Conservation (phyloP, 495 filamentous ascomycete genomes). For the Rhypophila decipiens region DNA sequence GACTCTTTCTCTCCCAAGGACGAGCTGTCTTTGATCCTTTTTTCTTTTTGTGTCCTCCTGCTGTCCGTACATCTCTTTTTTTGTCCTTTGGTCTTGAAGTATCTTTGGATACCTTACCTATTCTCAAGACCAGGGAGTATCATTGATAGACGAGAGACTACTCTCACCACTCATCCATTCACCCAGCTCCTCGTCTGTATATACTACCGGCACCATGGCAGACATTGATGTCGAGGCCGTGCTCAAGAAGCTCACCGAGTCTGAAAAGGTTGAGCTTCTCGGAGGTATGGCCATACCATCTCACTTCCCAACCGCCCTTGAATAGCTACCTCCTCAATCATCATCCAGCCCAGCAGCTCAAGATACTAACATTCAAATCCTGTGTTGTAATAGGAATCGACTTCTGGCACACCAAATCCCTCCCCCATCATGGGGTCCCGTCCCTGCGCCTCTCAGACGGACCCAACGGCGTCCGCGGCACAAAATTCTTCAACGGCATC, state of each 20-base stretch:
- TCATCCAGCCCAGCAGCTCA: neutral
- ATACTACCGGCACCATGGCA: conserved; percentile 34
- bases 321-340: neutral
- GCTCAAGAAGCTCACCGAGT: conserved; percentile 53
- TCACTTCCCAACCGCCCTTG: too few species aligned
- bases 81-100: too few species aligned
- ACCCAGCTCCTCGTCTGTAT: neutral
- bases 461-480: conserved; percentile 69
- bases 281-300: conserved; percentile 41
- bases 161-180: neutral
- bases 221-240: conserved; percentile 57
- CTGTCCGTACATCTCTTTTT: too few species aligned
- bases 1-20: too few species aligned
- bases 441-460: conserved; percentile 64
- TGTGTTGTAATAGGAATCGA: conserved; percentile 40
- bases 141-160: too few species aligned
- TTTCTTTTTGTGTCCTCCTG: too few species aligned
- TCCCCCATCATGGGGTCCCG: conserved; percentile 53
- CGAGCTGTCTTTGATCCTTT: too few species aligned
- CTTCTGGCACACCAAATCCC: conserved; percentile 59
- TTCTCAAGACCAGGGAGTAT: too few species aligned
- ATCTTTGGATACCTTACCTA: too few species aligned
- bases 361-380: neutral
- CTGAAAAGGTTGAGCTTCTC: conserved; percentile 58
- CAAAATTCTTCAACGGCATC: conserved; percentile 65